Evolutionary conservation across 1,284 basidiomycete genomes (phyloP), one percentile per base, ranked within the genome.

Genomic region (Cryptococcus sp.): DNA sequence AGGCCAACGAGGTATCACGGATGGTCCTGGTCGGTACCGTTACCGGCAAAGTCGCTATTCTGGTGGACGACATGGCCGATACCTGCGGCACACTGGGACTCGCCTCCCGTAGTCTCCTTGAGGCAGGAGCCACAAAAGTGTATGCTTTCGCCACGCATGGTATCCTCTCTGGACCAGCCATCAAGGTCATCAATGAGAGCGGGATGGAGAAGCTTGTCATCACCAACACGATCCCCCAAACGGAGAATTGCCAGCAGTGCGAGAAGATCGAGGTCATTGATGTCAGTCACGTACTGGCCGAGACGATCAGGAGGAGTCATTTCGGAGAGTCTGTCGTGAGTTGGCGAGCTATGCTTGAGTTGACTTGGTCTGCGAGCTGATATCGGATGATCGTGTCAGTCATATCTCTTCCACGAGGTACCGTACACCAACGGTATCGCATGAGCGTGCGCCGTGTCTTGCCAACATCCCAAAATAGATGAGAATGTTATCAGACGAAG

Each of bases 21-120:
- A 99, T 99, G 96, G 88, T 99, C 49, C 87, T 99, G 52, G 96
- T 99, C 60, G 96, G 96, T 5, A 87, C 90, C 70, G 94, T 95
- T 64, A 86, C 86, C 71, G 93, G 88, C 78, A 99, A 99, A 82
- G 85, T 89, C 46, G 96, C 95, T 57, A 92, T 99, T 63, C 84
- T 99, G n/a, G 94, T 99, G 52, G 96, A 99, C 83, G 96, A 99
- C 82, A 99, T 99, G 96, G 93, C 96, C 52, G 96, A 99, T 79
- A 99, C 96, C 45, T 99, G 96, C 75, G 96, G 96, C 46, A 99
- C 96, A 58, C 85, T 99, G 55, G 93, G 92, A 68, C 84, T 97
- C 42, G 96, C 96, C 1, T 90, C 96, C 3, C 83, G 86, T 64
- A 91, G 95, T 70, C 84, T 99, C 46, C 82, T 89, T 48, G 93